Evolutionary conservation across 768 basidiomycete species (phyloP).

Genomic region (Pilatotrama ljubarskyi): DNA sequence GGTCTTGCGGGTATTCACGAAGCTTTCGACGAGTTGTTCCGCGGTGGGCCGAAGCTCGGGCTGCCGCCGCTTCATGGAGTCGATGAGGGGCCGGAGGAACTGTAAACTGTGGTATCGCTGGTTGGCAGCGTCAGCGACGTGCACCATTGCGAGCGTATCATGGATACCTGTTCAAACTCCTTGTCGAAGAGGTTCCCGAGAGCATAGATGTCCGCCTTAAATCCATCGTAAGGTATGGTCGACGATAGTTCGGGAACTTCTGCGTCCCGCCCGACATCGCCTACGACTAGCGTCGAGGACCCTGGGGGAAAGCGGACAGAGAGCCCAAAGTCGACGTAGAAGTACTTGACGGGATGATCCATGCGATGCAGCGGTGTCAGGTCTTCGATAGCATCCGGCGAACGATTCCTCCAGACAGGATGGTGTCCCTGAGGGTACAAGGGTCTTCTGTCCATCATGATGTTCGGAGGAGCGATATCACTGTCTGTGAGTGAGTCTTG

Average conservation of each 20-base stretch:
- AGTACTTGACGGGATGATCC: slow-evolving; percentile 36
- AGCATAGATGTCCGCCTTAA: slow-evolving; percentile 29
- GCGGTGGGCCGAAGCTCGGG: slow-evolving; percentile 9
- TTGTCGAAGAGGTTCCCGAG: slow-evolving; percentile 28
- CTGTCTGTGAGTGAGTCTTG: background rate
- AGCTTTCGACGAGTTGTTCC: background rate
- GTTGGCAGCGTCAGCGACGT: background rate
- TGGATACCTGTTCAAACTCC: slow-evolving; percentile 17
- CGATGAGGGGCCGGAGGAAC: slow-evolving; percentile 12
- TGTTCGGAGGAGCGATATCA: slow-evolving; percentile 19
- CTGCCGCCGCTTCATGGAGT: slow-evolving; percentile 3
- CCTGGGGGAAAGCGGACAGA: slow-evolving; percentile 22
- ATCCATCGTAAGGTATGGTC: slow-evolving; percentile 25
- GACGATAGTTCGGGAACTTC: slow-evolving; percentile 27
- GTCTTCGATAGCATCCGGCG: slow-evolving; percentile 34
- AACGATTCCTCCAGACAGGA: slow-evolving; percentile 28
- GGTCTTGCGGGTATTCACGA: background rate
- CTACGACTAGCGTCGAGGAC: slow-evolving; percentile 15
- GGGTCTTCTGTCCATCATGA: slow-evolving; percentile 25
- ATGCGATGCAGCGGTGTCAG: slow-evolving; percentile 33
- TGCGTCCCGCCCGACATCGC: slow-evolving; percentile 24
- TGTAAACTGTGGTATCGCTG: slow-evolving; percentile 13
- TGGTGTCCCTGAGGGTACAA: slow-evolving; percentile 23
- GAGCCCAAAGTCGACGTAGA: slow-evolving; percentile 27
- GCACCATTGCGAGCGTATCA: too few relatives aligned